Base-by-base conservation (phyloP, 768 basidiomycete species). In the Paxillus ammoniavirescens region DNA sequence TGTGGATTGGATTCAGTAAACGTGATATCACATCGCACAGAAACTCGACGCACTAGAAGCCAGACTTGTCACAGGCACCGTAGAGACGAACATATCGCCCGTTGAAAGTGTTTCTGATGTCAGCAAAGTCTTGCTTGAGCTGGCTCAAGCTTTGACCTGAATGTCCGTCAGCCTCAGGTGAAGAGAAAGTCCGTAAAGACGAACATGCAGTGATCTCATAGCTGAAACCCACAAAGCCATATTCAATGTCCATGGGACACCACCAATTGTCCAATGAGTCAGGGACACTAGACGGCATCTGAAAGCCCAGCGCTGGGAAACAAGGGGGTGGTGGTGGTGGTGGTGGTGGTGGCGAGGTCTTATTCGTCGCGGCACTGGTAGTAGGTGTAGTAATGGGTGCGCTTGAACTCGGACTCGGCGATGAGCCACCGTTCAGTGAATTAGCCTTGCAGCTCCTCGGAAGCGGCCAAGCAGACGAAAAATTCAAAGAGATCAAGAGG, bases 171-270 rank as follows among this genome's bases (percentile, higher is more conserved):
- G 45, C 47, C 37, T 42, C 13, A 42, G 28, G 17, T 3, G 41
- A 47, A 28, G 18, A 17, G 18, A 15, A 14, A 42, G 9, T 7
- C 15, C 35, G 38, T 5, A 2, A 48, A 30, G 28, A 68, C 81
- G 46, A 59, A 86, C 87, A 89, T 10, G 72, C 75, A 40, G 83
- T 80, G 21, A 90, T 75, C 61, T 87, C 87, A 59, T 91, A 91
- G 65, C 86, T 86, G 68, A 91, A 86, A 0, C 87, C 89, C 47
- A 90, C 69, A 64, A 91, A 91, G 0, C 80, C 89, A 59, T 88
- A 89, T 64, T 91, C 89, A 0, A 79, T 81, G 50, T 71, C 68
- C 36, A 71, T 64, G 51, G 79, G 65, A 63, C 89, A 91, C 89
- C 87, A 86, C 84, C 84, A 86, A 48, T 74, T 72, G 9, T 70